phyloP scores from a whole-genome alignment of 1,139 yeast species.

The Candida sojae region DNA sequence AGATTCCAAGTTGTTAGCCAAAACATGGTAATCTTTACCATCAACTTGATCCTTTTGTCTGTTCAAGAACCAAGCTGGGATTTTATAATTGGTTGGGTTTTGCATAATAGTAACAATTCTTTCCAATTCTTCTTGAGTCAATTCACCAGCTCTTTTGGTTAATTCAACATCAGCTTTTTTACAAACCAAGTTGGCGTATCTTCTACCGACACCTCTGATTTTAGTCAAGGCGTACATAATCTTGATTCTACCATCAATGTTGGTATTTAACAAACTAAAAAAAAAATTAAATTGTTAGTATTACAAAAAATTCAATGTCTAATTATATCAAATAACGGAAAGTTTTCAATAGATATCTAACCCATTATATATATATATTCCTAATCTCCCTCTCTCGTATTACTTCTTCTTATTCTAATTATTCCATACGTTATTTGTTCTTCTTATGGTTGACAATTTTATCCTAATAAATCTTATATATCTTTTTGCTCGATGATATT shows the following conservation, averaged over 20 bases:
- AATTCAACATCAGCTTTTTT: conserved; percentile 99
- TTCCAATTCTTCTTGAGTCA: conserved; percentile 99
- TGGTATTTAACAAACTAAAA: conserved; percentile 96
- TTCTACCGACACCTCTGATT: conserved; percentile 99
- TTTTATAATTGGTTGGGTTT: conserved; percentile 99
- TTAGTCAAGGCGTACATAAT: conserved; percentile 99
- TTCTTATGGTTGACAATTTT: too few species aligned
- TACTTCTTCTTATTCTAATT: too few species aligned
- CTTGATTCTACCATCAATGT: conserved; percentile 99
- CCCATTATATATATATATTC: too few species aligned
- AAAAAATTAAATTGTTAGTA: conserved; percentile 18
- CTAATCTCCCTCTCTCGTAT: too few species aligned
- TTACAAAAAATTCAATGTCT: too few species aligned
- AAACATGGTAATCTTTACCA: conserved; percentile 99
- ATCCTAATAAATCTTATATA: too few species aligned
- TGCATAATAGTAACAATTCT: conserved; percentile 99
- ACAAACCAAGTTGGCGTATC: conserved; percentile 99
- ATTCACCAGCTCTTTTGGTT: conserved; percentile 99
- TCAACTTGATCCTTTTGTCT: conserved; percentile 98
- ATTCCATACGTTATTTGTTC: too few species aligned
- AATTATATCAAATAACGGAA: too few species aligned
- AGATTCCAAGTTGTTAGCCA: conserved; percentile 98
- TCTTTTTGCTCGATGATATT: too few species aligned
- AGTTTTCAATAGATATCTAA: too few species aligned
- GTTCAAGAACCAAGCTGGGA: conserved; percentile 99